phyloP scores from a whole-genome alignment of 148 eudicot species.

The Cornus kousa region DNA sequence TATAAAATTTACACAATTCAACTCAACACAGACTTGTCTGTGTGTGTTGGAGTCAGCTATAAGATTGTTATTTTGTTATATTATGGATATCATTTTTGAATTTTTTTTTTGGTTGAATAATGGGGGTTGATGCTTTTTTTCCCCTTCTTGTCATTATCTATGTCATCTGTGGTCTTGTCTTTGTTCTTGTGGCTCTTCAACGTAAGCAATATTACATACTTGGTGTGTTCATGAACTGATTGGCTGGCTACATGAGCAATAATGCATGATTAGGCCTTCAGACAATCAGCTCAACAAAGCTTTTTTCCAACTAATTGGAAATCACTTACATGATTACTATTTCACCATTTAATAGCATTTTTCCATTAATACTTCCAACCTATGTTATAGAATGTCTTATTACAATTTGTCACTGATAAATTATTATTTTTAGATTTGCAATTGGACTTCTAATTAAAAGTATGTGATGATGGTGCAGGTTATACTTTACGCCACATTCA shows the following conservation, averaged over 20 bases:
- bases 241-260: no score
- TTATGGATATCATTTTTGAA: background rate
- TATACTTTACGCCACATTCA: slow-evolving; percentile 83
- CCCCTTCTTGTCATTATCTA: no score
- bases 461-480: slow-evolving; percentile 50
- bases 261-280: no score
- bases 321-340: no score
- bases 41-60: background rate
- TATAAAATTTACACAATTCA: no score
- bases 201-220: background rate
- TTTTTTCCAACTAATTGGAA: no score
- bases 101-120: no score
- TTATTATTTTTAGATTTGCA: background rate
- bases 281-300: no score
- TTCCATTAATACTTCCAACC: no score
- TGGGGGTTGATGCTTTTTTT: no score
- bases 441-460: slow-evolving; percentile 5
- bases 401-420: background rate
- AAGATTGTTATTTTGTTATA: background rate
- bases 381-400: background rate
- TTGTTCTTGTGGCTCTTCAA: background rate
- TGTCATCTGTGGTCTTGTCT: background rate
- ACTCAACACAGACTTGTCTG: background rate
- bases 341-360: no score
- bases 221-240: no score